Base-by-base conservation (phyloP, 495 filamentous ascomycete species). In the Penicillium cataractarum region DNA sequence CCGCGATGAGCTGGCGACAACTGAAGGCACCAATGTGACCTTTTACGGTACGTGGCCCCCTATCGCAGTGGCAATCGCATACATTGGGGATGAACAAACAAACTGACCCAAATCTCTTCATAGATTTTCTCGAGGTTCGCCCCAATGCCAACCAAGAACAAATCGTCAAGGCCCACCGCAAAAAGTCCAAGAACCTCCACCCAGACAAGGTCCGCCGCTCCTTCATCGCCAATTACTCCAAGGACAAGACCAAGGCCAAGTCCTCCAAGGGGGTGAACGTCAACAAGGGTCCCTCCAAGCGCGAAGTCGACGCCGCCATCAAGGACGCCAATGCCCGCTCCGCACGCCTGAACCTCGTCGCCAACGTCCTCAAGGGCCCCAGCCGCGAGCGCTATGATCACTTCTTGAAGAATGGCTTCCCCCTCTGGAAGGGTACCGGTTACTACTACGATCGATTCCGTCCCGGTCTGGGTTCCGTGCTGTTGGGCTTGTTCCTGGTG, bases 371-470 rank as follows among this genome's bases (percentile, higher is more conserved):
- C 22, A 88, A 90, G 57, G 92, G 94, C 2, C 79, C 87, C 2
- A 79, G 79, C 22, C 86, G 96, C 44, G 92, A 90, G 68, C 90
- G 96, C 55, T 99, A 99, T 74, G 93, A 99, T 74, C 87, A 97
- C 74, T 99, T 99, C 80, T 80, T 99, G 57, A 83, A 81, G 68
- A 92, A 97, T 77, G 95, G 95, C 22, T 99, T 99, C 77, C 95
- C 95, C 12, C 87, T 84, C 52, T 99, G 96, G 95, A 91, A 90
- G 74, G 95, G 96, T 35, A 97, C 95, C 19, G 96, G 93, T 56
- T 99, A 98, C 82, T 98, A 97, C 82, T 99, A 98, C 78, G 88
- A 83, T 57, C 89, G 95, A 7, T 97, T 92, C 83, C 86, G 95
- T 29, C 95, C 95, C 1, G 95, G 95, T 12, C 79, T 97, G 10